Percentiles rank a stretch among this genome's conserved stretches.
Conservation (phyloP, 2,329 filamentous ascomycete genomes). For the Ophiostoma sp. region DNA sequence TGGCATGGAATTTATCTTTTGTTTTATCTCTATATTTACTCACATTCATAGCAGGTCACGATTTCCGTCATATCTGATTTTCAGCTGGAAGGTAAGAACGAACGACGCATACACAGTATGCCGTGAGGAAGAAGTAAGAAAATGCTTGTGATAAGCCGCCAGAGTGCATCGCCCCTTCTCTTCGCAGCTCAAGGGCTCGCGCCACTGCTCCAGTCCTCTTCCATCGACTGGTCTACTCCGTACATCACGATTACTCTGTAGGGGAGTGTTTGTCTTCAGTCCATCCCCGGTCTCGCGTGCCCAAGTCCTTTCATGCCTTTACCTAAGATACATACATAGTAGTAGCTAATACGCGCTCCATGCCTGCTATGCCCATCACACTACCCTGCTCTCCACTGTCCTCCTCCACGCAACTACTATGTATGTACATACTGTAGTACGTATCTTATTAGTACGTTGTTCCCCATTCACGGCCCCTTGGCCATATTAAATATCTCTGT, state of each 20-base stretch:
- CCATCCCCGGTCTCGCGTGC: constrained; percentile 1
- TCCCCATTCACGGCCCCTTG: neutral
- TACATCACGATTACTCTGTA: too few relatives aligned
- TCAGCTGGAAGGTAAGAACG: constrained; percentile 6
- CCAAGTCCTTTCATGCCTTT: neutral
- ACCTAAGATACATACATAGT: too few relatives aligned
- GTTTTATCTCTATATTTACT: neutral
- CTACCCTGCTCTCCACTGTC: constrained; percentile 1
- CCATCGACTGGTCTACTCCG: neutral
- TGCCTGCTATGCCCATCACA: constrained; percentile 5
- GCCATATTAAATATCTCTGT: neutral
- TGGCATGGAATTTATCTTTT: neutral
- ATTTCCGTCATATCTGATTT: neutral
- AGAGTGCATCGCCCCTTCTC: neutral
- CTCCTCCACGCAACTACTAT: neutral
- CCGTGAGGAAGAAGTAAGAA: neutral
- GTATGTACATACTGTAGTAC: neutral
- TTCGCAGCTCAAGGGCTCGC: neutral
- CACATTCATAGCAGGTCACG: neutral
- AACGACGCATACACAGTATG: too few relatives aligned
- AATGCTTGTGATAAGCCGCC: constrained; percentile 9
- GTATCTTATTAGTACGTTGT: neutral
- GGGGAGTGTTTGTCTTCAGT: neutral
- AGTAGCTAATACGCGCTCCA: neutral
- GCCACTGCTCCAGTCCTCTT: neutral